These are phyloP conservation scores for Planoprotostelium fungivorum DNA, from an alignment of 78 protist species.

Conservation along the genomic window DNA sequence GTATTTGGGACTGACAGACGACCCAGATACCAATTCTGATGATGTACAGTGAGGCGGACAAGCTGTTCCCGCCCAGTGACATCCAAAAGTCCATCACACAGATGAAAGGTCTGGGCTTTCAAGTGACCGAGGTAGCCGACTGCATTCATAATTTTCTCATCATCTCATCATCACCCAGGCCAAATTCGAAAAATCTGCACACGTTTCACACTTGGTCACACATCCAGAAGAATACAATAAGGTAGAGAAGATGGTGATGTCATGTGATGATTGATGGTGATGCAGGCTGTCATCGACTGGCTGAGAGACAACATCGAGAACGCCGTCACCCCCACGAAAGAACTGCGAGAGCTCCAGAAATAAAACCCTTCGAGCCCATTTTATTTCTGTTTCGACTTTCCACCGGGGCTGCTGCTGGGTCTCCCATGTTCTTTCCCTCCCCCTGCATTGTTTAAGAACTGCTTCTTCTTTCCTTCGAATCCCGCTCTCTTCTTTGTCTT, in stretches of 20 bases:
- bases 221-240: not conserved
- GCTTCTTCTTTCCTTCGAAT: slow-evolving; percentile 24
- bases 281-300: not conserved
- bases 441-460: slow-evolving; percentile 20
- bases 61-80: not conserved
- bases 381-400: no score
- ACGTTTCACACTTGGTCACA: not conserved
- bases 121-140: not conserved
- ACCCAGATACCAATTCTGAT: not conserved
- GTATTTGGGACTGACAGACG: no score
- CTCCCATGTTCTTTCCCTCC: no score
- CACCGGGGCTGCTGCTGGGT: no score
- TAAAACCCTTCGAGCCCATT: no score
- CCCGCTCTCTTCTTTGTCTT: slow-evolving; percentile 27
- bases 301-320: not conserved
- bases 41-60: not conserved
- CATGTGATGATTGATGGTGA: not conserved
- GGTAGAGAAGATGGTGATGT: not conserved
- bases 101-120: not conserved
- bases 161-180: not conserved
- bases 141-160: not conserved
- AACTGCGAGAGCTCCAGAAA: no score
- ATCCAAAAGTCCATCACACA: not conserved
- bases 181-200: not conserved
- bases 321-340: not conserved